phyloP scores from a whole-genome alignment of 2,329 filamentous ascomycete species.

The Cercospora sp. region DNA sequence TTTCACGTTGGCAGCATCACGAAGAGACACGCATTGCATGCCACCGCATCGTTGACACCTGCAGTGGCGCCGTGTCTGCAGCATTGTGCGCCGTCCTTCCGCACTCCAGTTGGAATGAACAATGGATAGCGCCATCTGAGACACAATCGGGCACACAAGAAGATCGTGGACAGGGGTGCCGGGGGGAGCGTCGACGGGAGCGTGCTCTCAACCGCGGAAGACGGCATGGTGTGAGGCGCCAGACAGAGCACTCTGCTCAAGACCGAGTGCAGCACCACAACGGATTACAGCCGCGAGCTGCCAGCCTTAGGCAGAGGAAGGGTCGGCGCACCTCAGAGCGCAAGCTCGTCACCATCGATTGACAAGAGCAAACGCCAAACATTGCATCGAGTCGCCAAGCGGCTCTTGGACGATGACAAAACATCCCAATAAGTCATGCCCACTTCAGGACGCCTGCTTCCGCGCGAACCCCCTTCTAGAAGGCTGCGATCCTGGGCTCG shows the following conservation, averaged over 20 bases:
- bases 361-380: conserved; percentile 28
- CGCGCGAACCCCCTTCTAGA: conserved; percentile 29
- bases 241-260: conserved; percentile 12
- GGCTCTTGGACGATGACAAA: conserved; percentile 25
- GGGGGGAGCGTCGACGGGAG: conserved; percentile 18
- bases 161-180: conserved; percentile 24
- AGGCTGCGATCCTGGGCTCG: conserved; percentile 22
- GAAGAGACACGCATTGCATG: conserved; percentile 25
- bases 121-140: conserved; percentile 31
- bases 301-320: conserved; percentile 13
- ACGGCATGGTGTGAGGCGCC: conserved; percentile 25
- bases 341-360: not conserved
- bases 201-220: conserved; percentile 14
- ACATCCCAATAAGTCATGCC: conserved; percentile 10
- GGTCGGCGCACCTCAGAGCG: not conserved
- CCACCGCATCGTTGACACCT: conserved; percentile 28
- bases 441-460: conserved; percentile 19
- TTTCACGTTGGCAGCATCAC: conserved; percentile 30
- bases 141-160: conserved; percentile 24
- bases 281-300: conserved; percentile 19
- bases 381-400: conserved; percentile 21
- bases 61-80: conserved; percentile 21
- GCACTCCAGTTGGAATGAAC: conserved; percentile 22
- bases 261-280: conserved; percentile 15
- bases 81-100: conserved; percentile 24